Evolutionary conservation across 1,139 yeast genomes (phyloP).

Genomic region (Taiozyma sp.): DNA sequence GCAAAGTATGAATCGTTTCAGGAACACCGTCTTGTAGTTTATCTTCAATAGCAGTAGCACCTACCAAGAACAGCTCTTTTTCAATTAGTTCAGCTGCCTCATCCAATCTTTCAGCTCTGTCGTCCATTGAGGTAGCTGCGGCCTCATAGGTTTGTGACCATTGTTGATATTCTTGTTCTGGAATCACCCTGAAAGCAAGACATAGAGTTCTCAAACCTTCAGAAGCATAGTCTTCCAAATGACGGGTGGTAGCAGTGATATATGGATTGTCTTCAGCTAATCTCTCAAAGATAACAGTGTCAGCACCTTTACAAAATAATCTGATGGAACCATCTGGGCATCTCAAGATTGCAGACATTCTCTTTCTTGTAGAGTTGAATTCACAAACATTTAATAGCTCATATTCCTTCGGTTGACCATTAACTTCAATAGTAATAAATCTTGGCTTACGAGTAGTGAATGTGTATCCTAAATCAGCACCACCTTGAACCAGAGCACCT

Average conservation of each 20-base stretch:
- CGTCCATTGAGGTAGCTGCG: conserved; percentile 78
- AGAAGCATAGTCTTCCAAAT: conserved; percentile 93
- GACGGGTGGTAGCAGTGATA: conserved; percentile 77
- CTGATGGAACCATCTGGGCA: conserved; percentile 93
- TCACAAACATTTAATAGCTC: conserved; percentile 90
- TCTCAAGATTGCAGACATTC: conserved; percentile 94
- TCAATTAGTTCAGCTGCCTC: conserved; percentile 86
- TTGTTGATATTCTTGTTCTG: conserved; percentile 68
- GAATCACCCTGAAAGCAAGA: conserved; percentile 78
- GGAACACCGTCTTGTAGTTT: conserved; percentile 98
- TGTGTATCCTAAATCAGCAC: conserved; percentile 81
- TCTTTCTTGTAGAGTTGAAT: conserved; percentile 93
- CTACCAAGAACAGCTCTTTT: conserved; percentile 69
- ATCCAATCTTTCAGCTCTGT: conserved; percentile 75
- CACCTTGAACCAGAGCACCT: conserved; percentile 97
- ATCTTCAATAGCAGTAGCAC: conserved; percentile 98
- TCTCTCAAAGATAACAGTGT: conserved; percentile 89
- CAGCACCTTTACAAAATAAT: conserved; percentile 95
- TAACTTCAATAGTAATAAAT: conserved; percentile 61
- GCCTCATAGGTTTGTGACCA: conserved; percentile 63
- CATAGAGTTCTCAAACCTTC: conserved; percentile 95
- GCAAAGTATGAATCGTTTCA: conserved; percentile 90
- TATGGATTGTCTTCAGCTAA: conserved; percentile 73
- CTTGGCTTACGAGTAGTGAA: conserved; percentile 86
- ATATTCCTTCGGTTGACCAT: conserved; percentile 42